A percentile compares a stretch with the other conserved stretches of the same genome.
phyloP scores from a whole-genome alignment of 495 filamentous ascomycete species.

The Aspergillus asperescens region DNA sequence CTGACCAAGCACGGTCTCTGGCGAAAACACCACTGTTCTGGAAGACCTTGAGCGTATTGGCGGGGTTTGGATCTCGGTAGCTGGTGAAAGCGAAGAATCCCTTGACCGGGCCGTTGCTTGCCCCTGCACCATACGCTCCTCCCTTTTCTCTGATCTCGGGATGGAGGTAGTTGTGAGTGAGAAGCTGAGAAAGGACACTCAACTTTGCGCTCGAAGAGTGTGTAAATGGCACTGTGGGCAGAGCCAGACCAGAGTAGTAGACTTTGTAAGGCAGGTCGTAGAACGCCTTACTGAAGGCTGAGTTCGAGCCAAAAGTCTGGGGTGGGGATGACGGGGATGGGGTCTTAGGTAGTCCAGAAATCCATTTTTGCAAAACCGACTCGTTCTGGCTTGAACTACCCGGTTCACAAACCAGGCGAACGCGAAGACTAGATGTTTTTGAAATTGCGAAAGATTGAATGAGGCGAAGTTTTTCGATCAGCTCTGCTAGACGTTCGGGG shows the following conservation, averaged over 20 bases:
- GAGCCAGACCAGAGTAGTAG: conserved; percentile 77
- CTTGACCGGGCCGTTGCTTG: conserved; percentile 70
- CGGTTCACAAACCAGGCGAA: conserved; percentile 78
- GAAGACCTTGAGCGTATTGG: conserved; percentile 84
- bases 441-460: conserved; percentile 74
- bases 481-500: conserved; percentile 59
- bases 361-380: conserved; percentile 63
- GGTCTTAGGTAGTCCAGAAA: conserved; percentile 51
- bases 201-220: conserved; percentile 68
- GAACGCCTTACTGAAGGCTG: conserved; percentile 62
- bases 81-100: conserved; percentile 92
- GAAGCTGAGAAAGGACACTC: conserved; percentile 81
- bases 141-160: conserved; percentile 98
- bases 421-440: conserved; percentile 53
- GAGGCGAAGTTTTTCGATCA: conserved; percentile 80
- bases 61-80: conserved; percentile 94
- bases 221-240: conserved; percentile 82
- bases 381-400: conserved; percentile 68
- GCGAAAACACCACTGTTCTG: conserved; percentile 78
- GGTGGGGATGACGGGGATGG: conserved; percentile 32
- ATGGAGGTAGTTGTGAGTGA: conserved; percentile 96
- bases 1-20: conserved; percentile 75
- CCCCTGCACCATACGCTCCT: conserved; percentile 90
- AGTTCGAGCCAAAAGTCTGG: conserved; percentile 29
- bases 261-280: conserved; percentile 96